Percentiles rank a stretch among this genome's conserved stretches.
phyloP scores from a whole-genome alignment of 495 filamentous ascomycete species.

The Astrocystis sublimbata region DNA sequence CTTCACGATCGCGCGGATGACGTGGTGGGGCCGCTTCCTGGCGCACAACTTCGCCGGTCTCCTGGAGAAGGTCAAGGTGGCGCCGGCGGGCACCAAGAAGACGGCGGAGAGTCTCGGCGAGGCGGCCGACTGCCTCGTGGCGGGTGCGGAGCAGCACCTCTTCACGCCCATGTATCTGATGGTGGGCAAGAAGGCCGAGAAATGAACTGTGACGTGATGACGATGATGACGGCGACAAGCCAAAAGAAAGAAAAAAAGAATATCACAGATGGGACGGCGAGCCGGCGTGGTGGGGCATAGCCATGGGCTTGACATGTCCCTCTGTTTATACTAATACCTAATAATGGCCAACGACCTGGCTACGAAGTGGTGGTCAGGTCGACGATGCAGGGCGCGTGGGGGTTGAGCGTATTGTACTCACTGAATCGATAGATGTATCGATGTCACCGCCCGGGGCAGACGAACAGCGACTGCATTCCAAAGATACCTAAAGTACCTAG shows the following conservation, averaged over 20 bases:
- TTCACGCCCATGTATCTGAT: conserved; percentile 99
- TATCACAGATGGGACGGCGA: neutral
- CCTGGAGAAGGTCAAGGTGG: conserved; percentile 72
- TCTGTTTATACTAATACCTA: conserved; percentile 18
- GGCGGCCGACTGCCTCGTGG: conserved; percentile 85
- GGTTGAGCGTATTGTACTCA: neutral
- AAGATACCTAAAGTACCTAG: no score
- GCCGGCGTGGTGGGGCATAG: conserved; percentile 11
- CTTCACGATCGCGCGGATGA: conserved; percentile 87
- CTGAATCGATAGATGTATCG: neutral
- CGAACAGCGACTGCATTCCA: neutral
- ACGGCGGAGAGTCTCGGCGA: conserved; percentile 85
- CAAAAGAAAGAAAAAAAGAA: neutral
- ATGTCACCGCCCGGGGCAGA: neutral
- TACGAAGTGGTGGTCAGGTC: neutral
- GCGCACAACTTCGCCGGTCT: conserved; percentile 79
- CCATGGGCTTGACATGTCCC: conserved; percentile 5
- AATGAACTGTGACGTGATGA: conserved; percentile 25
- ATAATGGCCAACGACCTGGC: conserved; percentile 9
- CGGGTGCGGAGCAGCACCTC: conserved; percentile 85
- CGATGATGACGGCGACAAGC: conserved; percentile 8
- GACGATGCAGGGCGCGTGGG: neutral
- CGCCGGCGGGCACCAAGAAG: conserved; percentile 88
- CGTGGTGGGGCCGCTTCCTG: conserved; percentile 72
- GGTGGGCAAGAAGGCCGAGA: conserved; percentile 85